Evolutionary conservation across 2,329 filamentous ascomycete genomes (phyloP), one percentile per base, ranked within the genome.

Genomic region (Alternaria burnsii): DNA sequence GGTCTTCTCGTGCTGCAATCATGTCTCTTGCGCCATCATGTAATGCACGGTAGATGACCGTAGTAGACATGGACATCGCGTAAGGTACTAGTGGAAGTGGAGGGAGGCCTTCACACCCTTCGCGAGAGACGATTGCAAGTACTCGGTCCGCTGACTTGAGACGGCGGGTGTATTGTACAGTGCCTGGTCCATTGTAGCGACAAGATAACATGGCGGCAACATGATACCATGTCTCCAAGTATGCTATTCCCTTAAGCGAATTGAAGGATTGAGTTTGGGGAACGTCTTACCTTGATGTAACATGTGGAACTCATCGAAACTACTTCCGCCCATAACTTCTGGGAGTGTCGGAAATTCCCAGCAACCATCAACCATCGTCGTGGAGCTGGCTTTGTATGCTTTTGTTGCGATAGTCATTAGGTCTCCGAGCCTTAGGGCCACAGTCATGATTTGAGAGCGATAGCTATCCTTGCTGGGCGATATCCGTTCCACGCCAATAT

Each of bases 11-110:
- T 30, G 54, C 54, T 11, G 11, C 24, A 6, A 20, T 8, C 36
- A 57, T 36, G 4, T 52, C 38, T 36, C 54, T 51, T 36, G 32
- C 38, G 38, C 54, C 46, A 20, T 57, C 54, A 11, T 57, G 46
- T 5, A 57, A 30, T 11, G 46, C 54, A 1, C 54, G 54, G 20
- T 57, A 57, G 28, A 57, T 52, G n/a, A 44, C 54, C 16, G 54
- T 57, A 11, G 54, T 57, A 2, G 46, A 50, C 54, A 57, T 57
- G 26, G 54, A 57, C 54, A 57, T 44, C 7, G 54, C 54, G 3
- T 57, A 57, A 3, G 54, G 54, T 3, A 52, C 46, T 4, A 57
- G 38, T 20, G 54, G 54, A 5, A 57, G 46, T 6, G 54, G 54
- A 14, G 54, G 46, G 20, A 57, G 38, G 4, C 28, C 38, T 26